These are phyloP conservation scores for Aphanocladium album DNA, from an alignment of 2,329 filamentous ascomycete species.

Conservation along the genomic window DNA sequence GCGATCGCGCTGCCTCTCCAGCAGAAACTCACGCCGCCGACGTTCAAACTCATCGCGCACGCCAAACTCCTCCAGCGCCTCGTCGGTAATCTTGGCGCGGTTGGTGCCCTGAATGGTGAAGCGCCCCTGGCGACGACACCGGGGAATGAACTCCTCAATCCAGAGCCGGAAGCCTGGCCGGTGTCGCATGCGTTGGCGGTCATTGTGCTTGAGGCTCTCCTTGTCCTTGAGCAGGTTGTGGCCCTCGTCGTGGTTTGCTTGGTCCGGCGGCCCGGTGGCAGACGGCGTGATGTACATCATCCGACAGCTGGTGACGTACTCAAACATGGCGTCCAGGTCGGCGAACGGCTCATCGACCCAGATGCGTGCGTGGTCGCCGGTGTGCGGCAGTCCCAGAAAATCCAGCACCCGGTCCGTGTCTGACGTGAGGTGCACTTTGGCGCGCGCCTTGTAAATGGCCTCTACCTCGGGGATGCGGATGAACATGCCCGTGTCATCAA, in stretches of 20 bases:
- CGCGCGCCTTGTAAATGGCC: slow-evolving; percentile 45
- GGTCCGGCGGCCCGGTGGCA: neutral
- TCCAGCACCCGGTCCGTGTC: slow-evolving; percentile 51
- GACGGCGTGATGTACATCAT: slow-evolving; percentile 48
- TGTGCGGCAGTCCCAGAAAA: slow-evolving; percentile 57
- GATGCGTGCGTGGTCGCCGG: slow-evolving; percentile 16
- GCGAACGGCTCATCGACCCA: slow-evolving; percentile 52
- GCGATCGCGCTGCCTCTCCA: slow-evolving; percentile 34
- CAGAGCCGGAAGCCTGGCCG: slow-evolving; percentile 57
- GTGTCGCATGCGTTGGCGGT: slow-evolving; percentile 49
- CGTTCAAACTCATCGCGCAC: slow-evolving; percentile 39
- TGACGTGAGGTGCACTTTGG: slow-evolving; percentile 55
- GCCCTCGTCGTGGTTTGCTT: slow-evolving; percentile 8
- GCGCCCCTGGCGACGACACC: slow-evolving; percentile 36
- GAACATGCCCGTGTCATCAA: slow-evolving; percentile 58
- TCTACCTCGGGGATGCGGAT: slow-evolving; percentile 67
- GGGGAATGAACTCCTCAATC: slow-evolving; percentile 58
- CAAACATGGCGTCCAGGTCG: slow-evolving; percentile 51
- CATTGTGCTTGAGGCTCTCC: slow-evolving; percentile 45
- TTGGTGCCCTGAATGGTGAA: slow-evolving; percentile 25
- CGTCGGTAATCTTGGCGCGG: slow-evolving; percentile 43
- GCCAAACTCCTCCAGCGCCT: slow-evolving; percentile 50
- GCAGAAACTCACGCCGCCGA: slow-evolving; percentile 37
- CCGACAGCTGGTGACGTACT: slow-evolving; percentile 53
- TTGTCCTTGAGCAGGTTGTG: slow-evolving; percentile 21